Evolutionary conservation across 768 basidiomycete genomes (phyloP).

Genomic region (Rhodotorula taiwanensis): DNA sequence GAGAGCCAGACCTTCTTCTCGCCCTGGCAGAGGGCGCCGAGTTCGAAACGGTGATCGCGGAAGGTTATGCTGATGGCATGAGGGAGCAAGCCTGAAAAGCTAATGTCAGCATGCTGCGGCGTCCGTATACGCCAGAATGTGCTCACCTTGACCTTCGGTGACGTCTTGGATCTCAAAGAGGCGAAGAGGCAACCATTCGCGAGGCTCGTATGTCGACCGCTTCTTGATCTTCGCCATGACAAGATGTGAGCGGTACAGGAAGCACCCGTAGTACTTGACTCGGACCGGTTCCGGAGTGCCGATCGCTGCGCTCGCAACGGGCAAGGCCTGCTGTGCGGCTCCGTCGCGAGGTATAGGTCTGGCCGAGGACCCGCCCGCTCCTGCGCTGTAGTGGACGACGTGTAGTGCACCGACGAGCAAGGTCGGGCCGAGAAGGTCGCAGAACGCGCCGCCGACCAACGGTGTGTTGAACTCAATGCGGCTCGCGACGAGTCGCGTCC

Average conservation of each 20-base stretch:
- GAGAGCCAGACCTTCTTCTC: slow-evolving; percentile 85
- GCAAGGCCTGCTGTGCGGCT: too few species aligned
- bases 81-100: slow-evolving; percentile 61
- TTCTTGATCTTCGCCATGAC: slow-evolving; percentile 80
- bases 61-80: slow-evolving; percentile 69
- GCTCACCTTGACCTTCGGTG: slow-evolving; percentile 67
- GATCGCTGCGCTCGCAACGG: too few species aligned
- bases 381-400: slow-evolving; percentile 64
- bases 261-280: slow-evolving; percentile 55
- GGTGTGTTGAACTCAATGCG: slow-evolving; percentile 51
- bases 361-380: too few species aligned
- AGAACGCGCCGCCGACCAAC: slow-evolving; percentile 41
- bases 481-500: slow-evolving; percentile 62
- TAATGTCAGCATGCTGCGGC: not conserved
- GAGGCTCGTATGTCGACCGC: slow-evolving; percentile 66
- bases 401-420: slow-evolving; percentile 78
- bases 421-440: slow-evolving; percentile 67
- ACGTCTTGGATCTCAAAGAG: slow-evolving; percentile 66
- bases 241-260: slow-evolving; percentile 83
- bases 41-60: slow-evolving; percentile 68
- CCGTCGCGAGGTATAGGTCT: too few species aligned
- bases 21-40: slow-evolving; percentile 72
- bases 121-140: not conserved
- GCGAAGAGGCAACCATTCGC: slow-evolving; percentile 76
- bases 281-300: slow-evolving; percentile 31